Evolutionary conservation across 495 filamentous ascomycete species (phyloP), one percentile per base, ranked within the genome.

Genomic region (Penicillium canariense): DNA sequence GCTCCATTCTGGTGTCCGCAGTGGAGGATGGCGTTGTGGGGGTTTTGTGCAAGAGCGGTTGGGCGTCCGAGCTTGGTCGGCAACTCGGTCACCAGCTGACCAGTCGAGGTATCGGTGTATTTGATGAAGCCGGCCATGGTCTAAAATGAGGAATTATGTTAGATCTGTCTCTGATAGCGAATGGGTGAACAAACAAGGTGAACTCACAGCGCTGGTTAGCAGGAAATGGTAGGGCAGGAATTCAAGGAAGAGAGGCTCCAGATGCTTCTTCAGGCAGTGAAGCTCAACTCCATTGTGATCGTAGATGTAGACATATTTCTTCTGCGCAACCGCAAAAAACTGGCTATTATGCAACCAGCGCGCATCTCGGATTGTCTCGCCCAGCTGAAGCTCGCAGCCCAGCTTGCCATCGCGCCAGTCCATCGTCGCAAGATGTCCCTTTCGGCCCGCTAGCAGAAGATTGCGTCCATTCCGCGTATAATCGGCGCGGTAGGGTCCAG

Each of bases 181-280:
- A 35, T 4, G 5, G 11, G 35, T 18, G 12, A 46, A 18, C 2
- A 44, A 5, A 34, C 23, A 31, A 28, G 32, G 23, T 12, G 32
- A 48, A 77, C 83, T 77, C 69, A 89, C 87, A 64, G 94, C 76
- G 25, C 91, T 96, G 10, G 88, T 90, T 39, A 98, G 79, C 18
- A 98, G 83, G 62, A 96, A 98, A 68, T 97, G 94, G 67, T 96
- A 97, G 3, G 92, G 93, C 23, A 98, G 76, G 68, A 96, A 98
- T 70, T 97, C 91, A 77, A 98, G 88, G 73, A 91, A 84, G 9
- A 87, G 87, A n/a, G 95, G 89, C 72, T 97, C 94, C 56, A 93
- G 79, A 62, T 95, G 91, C 65, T 91, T 89, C 70, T 81, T 83
- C 54, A 98, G 75, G 66, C 89, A 91, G 71, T 98, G 95, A 18